Evolutionary conservation across 257 asterid species (phyloP), one percentile per base, ranked within the genome.

Genomic region (Lithospermum erythrorhizon): DNA sequence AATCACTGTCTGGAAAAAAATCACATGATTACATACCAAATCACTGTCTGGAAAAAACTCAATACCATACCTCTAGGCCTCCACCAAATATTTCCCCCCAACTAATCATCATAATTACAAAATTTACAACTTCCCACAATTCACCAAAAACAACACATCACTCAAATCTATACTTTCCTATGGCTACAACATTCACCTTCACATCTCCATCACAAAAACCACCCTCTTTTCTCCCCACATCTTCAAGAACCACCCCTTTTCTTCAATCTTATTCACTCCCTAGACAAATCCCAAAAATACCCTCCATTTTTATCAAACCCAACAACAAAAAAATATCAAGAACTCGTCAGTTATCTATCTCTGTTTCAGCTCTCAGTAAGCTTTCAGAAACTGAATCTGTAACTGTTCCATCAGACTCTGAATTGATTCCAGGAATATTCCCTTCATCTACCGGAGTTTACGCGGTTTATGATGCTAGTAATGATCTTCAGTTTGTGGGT

Each of bases 401-500:
- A 7, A 29, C 75, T n/a, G 76, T 85, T 17, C 89, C 96, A 13
- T 14, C 78, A 21, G 84, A 79, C 53, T 15, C 58, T 29, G 69
- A 69, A 59, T 69, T 62, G 69, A 73, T 74, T 9, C 5, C 68
- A 20, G 84, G 83, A 57, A 54, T 52, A 17, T 58, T 87, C 59
- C 95, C 96, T 15, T 71, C 95, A 1, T 73, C 59, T 67, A 70
- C 95, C 63, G 98, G 96, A 16, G 98, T 91, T 9, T 91, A 87
- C 57, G 98, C 94, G 21, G 78, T 91, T 57, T 87, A 81, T 65
- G 81, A 86, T 64, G 67, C 65, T 59, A 68, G 57, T 61, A 81
- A 77, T 30, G 95, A 78, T 61, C 89, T 91, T 55, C 96, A 91
- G 63, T 91, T 87, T 70, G 68, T 91, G 67, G 98, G 98, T 59